A percentile compares a stretch with the other conserved stretches of the same genome.
Evolutionary conservation across 2,329 filamentous ascomycete species (phyloP).

Genomic region (Penicillium sp.): DNA sequence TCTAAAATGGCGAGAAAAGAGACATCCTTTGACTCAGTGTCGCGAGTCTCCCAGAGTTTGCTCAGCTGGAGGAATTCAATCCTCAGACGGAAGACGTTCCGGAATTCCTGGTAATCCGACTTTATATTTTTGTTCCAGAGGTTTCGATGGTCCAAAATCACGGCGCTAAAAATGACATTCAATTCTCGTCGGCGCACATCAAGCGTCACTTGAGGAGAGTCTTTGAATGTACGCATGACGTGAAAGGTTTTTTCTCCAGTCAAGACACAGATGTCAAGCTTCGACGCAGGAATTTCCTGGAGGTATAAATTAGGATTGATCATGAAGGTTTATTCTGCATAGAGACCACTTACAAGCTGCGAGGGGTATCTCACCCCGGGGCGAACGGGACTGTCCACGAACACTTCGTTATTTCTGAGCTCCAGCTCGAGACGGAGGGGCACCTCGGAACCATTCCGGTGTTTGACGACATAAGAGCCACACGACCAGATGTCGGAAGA

Average conservation of each 20-base stretch:
- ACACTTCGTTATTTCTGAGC: not conserved
- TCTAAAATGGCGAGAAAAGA: slow-evolving; percentile 47
- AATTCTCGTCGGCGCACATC: slow-evolving; percentile 52
- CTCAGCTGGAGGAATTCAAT: slow-evolving; percentile 52
- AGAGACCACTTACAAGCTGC: slow-evolving; percentile 37
- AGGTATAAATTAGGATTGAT: not conserved
- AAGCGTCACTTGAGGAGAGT: slow-evolving; percentile 40
- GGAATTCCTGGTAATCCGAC: not conserved
- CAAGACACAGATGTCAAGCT: slow-evolving; percentile 67
- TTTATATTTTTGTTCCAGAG: not conserved
- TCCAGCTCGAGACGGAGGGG: not conserved
- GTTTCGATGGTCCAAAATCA: slow-evolving; percentile 17
- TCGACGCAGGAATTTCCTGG: slow-evolving; percentile 50
- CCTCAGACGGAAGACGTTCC: slow-evolving; percentile 46
- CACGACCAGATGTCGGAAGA: slow-evolving; percentile 55
- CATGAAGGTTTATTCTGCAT: not conserved
- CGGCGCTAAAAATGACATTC: slow-evolving; percentile 49
- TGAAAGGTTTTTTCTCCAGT: slow-evolving; percentile 61
- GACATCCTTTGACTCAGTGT: slow-evolving; percentile 19
- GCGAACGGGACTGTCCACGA: slow-evolving; percentile 41
- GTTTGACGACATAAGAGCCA: slow-evolving; percentile 31
- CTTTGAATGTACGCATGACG: slow-evolving; percentile 56
- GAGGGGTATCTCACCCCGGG: slow-evolving; percentile 38
- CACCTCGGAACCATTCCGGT: slow-evolving; percentile 25
- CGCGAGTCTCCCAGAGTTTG: slow-evolving; percentile 40